Percentiles rank a stretch among this genome's conserved stretches.
phyloP scores from a whole-genome alignment of 2,329 filamentous ascomycete genomes.

The Thelonectria rubi region DNA sequence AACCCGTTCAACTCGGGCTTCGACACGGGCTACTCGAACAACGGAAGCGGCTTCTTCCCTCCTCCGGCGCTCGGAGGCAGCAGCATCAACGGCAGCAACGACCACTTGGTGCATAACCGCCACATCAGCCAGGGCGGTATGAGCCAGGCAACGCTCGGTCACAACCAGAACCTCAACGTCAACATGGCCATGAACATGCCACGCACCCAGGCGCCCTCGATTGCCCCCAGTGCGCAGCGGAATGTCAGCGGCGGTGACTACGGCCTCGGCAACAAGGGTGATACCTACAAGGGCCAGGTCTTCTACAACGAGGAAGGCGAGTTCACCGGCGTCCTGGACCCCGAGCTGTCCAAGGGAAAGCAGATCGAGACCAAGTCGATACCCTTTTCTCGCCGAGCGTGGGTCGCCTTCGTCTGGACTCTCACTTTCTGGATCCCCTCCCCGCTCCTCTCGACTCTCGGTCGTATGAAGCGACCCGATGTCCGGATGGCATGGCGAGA shows the following conservation, averaged over 20 bases:
- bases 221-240: conserved; percentile 66
- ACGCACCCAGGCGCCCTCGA: conserved; percentile 62
- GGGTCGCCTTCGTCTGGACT: conserved; percentile 85
- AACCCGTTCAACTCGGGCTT: conserved; percentile 59
- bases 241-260: conserved; percentile 79
- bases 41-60: conserved; percentile 75
- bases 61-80: conserved; percentile 67
- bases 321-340: conserved; percentile 75
- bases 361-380: conserved; percentile 76
- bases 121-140: conserved; percentile 65
- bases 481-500: conserved; percentile 98
- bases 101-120: conserved; percentile 73
- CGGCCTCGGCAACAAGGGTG: conserved; percentile 86
- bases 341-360: conserved; percentile 80
- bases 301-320: conserved; percentile 79
- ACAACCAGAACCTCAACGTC: conserved; percentile 46
- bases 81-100: conserved; percentile 73
- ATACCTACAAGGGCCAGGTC: conserved; percentile 75
- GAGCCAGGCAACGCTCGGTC: conserved; percentile 62
- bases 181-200: conserved; percentile 9
- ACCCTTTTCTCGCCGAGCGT: conserved; percentile 72
- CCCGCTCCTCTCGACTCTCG: conserved; percentile 78
- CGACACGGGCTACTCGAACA: conserved; percentile 76
- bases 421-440: conserved; percentile 96
- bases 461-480: conserved; percentile 96